These are phyloP conservation scores for Lactarius evosmus DNA, from an alignment of 768 basidiomycete genomes.

Conservation along the genomic window DNA sequence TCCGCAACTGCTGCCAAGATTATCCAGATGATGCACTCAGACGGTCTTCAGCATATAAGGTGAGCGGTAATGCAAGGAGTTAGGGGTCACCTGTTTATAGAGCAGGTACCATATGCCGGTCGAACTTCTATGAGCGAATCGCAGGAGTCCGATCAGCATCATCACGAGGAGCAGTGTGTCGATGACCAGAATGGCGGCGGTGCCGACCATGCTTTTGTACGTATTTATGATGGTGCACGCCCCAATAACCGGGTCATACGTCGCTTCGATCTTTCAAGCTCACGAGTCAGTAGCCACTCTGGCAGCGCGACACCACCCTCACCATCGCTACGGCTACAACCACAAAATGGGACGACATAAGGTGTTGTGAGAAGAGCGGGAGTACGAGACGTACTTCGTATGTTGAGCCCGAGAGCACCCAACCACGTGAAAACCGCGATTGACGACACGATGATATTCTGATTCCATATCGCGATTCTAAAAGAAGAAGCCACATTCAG, in stretches of 20 bases:
- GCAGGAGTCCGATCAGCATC: not conserved
- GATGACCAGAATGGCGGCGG: not conserved
- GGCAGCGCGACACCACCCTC: not conserved
- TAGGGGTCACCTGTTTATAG: not conserved
- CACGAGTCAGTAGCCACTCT: not conserved
- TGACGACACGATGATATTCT: not conserved
- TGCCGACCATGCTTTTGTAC: not conserved
- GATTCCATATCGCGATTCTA: slow-evolving; percentile 11
- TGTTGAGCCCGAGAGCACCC: not conserved
- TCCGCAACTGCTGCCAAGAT: not conserved
- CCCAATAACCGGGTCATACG: not conserved
- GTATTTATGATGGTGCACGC: not conserved
- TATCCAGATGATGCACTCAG: slow-evolving; percentile 9
- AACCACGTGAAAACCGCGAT: not conserved
- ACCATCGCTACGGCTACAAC: not conserved
- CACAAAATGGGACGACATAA: not conserved
- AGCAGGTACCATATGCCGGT: not conserved
- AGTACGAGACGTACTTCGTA: not conserved
- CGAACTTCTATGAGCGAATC: not conserved
- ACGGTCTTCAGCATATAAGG: not conserved
- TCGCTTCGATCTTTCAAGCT: not conserved
- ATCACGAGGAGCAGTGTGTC: not conserved
- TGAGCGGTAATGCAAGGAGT: not conserved
- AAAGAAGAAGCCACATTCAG: not conserved
- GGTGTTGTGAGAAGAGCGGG: not conserved